These are phyloP conservation scores for Neoscytalidium dimidiatum DNA, from an alignment of 2,329 filamentous ascomycete species.

Conservation along the genomic window DNA sequence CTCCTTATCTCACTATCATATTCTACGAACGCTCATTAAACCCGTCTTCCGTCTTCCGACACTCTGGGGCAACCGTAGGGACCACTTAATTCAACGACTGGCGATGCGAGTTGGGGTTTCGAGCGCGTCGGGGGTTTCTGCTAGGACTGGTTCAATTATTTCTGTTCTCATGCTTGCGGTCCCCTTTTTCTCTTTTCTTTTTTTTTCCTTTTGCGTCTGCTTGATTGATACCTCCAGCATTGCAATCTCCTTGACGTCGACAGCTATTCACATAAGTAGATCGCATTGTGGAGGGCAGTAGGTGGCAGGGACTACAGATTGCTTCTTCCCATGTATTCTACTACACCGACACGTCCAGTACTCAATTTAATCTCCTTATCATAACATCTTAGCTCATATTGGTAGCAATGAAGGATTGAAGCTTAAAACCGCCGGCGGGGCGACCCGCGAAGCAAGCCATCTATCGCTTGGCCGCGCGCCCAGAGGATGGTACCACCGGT, in stretches of 20 bases:
- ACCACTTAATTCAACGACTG: slow-evolving; percentile 38
- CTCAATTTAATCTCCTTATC: slow-evolving; percentile 38
- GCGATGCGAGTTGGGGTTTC: slow-evolving; percentile 29
- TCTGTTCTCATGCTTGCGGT: slow-evolving; percentile 20
- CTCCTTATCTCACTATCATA: slow-evolving; percentile 32
- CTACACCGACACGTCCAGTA: slow-evolving; percentile 33
- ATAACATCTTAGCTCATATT: slow-evolving; percentile 1
- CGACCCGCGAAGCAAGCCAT: neutral
- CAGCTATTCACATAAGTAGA: slow-evolving; percentile 22
- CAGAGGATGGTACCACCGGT: neutral
- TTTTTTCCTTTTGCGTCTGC: slow-evolving; percentile 36
- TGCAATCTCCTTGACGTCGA: slow-evolving; percentile 38
- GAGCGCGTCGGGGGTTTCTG: slow-evolving; percentile 23
- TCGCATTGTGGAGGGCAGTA: slow-evolving; percentile 25
- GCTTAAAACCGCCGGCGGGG: slow-evolving; percentile 7
- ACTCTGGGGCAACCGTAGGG: slow-evolving; percentile 36
- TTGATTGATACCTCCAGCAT: slow-evolving; percentile 48
- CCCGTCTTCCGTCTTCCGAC: slow-evolving; percentile 42
- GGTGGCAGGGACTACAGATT: slow-evolving; percentile 32
- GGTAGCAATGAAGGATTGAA: slow-evolving; percentile 15
- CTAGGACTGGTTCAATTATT: slow-evolving; percentile 20
- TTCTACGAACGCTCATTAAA: slow-evolving; percentile 33
- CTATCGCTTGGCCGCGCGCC: neutral
- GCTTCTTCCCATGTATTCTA: slow-evolving; percentile 44
- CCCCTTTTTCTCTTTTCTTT: slow-evolving; percentile 33